A percentile compares a stretch with the other conserved stretches of the same genome.
These are phyloP conservation scores for Luzula sylvatica DNA, from an alignment of 176 grass and related monocot species.

Conservation along the genomic window DNA sequence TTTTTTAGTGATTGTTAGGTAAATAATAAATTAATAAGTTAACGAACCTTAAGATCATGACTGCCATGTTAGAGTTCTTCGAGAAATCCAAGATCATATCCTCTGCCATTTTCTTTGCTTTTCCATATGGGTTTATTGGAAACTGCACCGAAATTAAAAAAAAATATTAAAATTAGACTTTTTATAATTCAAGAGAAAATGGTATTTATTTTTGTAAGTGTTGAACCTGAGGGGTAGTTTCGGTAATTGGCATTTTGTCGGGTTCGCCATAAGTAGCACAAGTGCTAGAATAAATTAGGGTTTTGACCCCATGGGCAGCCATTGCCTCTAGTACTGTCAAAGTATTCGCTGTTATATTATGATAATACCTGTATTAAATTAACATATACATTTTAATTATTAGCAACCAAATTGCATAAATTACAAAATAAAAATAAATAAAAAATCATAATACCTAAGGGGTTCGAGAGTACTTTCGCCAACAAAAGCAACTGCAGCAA, in stretches of 20 bases:
- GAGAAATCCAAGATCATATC: constrained; percentile 98
- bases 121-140: constrained; percentile 96
- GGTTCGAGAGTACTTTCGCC: constrained; percentile 95
- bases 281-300: constrained; percentile 91
- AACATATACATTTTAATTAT: no score
- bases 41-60: constrained; percentile 89
- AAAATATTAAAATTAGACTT: constrained; percentile 8
- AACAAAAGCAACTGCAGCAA: constrained; percentile 97
- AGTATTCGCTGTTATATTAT: constrained; percentile 95
- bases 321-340: constrained; percentile 78
- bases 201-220: not conserved
- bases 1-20: no score
- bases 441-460: constrained; percentile 51
- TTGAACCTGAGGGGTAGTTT: constrained; percentile 84
- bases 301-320: constrained; percentile 72
- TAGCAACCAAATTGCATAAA: no score
- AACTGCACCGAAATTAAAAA: constrained; percentile 24
- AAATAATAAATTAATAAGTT: not conserved
- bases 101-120: constrained; percentile 98
- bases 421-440: not conserved
- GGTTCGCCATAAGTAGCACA: constrained; percentile 98
- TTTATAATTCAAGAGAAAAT: not conserved
- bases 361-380: constrained; percentile 74
- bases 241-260: constrained; percentile 84
- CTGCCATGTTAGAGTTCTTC: constrained; percentile 74